Evolutionary conservation across 140 eudicot genomes (phyloP), one percentile per base, ranked within the genome.

Genomic region (Flaveria floridana): DNA sequence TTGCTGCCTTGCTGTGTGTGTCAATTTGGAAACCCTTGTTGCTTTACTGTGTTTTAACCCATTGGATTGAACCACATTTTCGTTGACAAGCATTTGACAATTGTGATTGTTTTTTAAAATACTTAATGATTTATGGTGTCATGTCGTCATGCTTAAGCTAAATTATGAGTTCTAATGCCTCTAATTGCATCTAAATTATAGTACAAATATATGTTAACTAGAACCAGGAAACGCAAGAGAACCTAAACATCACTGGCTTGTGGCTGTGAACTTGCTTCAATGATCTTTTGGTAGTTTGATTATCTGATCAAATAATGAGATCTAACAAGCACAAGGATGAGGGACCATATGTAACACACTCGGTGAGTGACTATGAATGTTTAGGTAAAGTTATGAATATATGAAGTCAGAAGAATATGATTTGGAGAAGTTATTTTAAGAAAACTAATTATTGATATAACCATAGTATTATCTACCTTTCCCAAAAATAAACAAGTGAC

Each of bases 221-320:
- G 26, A 30, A 34, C 73, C 51, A 75, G 73, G 79, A 10, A 75
- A 65, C 56, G 13, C 34, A 4, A 65, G 79, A 30, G 25, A 75
- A 64, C 25, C 25, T 20, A 12, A 28, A 16, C 46, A 18, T 0
- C 18, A 30, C 37, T 14, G 12, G 21, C 37, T 50, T 64, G 65
- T 65, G 73, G 73, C 15, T 48, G 64, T 65, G 15, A 46, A 62
- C 26, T 64, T 50, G 23, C 65, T 48, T 47, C 30, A 56, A 56
- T 20, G 25, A 56, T 7, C 14, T 15, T 64, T 12, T 15, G 47
- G 16, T 74, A n/a, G n/a, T n/a, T n/a, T n/a, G n/a, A n/a, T n/a
- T n/a, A n/a, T n/a, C n/a, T n/a, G n/a, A n/a, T n/a, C n/a, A n/a
- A n/a, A n/a, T n/a, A n/a, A n/a, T n/a, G n/a, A n/a, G n/a, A n/a